Percentiles rank a stretch among this genome's conserved stretches.
Conservation (phyloP, 148 eudicot genomes). For the Silene conica region DNA sequence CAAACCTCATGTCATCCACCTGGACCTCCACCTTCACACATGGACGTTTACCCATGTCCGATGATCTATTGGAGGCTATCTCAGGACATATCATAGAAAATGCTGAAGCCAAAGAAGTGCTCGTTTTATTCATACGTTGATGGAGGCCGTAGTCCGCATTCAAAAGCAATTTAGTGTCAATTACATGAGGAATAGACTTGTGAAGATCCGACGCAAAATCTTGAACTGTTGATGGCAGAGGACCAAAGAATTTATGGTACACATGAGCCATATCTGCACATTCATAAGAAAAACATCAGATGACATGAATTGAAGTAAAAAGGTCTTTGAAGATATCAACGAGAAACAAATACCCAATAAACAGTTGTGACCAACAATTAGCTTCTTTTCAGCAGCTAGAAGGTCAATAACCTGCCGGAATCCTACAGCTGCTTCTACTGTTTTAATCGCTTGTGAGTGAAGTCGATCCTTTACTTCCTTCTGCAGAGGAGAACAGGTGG, state of each 20-base stretch:
- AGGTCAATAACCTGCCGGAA: constrained; percentile 91
- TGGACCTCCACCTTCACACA: constrained; percentile 80
- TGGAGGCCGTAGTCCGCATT: constrained; percentile 47
- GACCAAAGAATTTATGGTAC: constrained; percentile 76
- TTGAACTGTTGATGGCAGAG: constrained; percentile 67
- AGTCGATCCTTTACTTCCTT: constrained; percentile 50
- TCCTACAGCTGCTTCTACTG: constrained; percentile 70
- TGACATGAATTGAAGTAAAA: constrained; percentile 4
- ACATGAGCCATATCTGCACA: constrained; percentile 82
- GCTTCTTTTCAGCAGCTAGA: constrained; percentile 72
- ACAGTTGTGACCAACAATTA: constrained; percentile 96
- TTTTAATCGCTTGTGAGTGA: constrained; percentile 49
- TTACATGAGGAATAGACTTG: constrained; percentile 57
- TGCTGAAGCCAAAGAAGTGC: constrained; percentile 84
- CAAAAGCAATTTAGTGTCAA: constrained; percentile 81
- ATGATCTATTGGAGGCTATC: constrained; percentile 41
- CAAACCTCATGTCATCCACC: constrained; percentile 92
- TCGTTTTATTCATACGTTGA: constrained; percentile 50
- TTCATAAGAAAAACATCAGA: constrained; percentile 14
- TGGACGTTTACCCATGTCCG: constrained; percentile 27
- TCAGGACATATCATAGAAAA: constrained; percentile 72
- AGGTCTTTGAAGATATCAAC: not conserved
- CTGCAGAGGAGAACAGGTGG: constrained; percentile 38
- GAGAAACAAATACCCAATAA: constrained; percentile 66
- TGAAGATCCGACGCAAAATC: constrained; percentile 59